A percentile compares a stretch with the other conserved stretches of the same genome.
Evolutionary conservation across 116 monocot species (phyloP).

Genomic region (Cymodocea nodosa): DNA sequence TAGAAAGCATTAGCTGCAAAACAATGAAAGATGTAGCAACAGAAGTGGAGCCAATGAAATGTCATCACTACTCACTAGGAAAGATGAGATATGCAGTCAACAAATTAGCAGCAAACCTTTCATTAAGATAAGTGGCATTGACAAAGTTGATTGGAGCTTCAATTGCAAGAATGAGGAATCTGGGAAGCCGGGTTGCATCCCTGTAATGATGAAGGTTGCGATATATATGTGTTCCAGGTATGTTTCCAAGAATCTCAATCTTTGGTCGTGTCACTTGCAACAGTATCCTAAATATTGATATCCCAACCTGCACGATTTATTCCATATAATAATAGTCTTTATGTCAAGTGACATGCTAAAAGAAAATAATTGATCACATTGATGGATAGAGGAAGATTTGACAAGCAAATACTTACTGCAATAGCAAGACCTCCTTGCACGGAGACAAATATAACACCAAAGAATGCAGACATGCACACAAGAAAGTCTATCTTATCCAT

Average conservation of each 20-base stretch:
- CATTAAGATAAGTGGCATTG: conserved; percentile 68
- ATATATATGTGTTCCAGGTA: conserved; percentile 64
- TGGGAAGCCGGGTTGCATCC: conserved; percentile 52
- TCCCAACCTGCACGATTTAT: conserved; percentile 35
- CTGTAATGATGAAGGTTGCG: conserved; percentile 56
- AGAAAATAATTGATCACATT: neutral
- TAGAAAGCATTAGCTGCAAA: too few relatives aligned
- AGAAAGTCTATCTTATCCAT: conserved; percentile 87
- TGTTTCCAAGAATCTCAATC: conserved; percentile 52
- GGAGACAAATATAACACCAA: conserved; percentile 82
- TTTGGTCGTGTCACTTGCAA: conserved; percentile 86
- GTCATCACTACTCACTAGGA: too few relatives aligned
- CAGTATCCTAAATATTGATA: conserved; percentile 72
- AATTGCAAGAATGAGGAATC: conserved; percentile 57
- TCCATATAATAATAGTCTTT: neutral
- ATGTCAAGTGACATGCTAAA: neutral
- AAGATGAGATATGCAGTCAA: too few relatives aligned
- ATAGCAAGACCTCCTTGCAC: conserved; percentile 76
- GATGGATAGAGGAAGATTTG: neutral
- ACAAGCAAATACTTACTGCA: conserved; percentile 33
- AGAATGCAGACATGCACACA: conserved; percentile 50
- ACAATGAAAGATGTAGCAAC: too few relatives aligned
- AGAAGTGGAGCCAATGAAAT: too few relatives aligned
- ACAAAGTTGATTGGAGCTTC: conserved; percentile 88
- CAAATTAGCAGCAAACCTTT: conserved; percentile 34